These are phyloP conservation scores for Friedmanniomyces simplex DNA, from an alignment of 495 filamentous ascomycete species.

Conservation along the genomic window DNA sequence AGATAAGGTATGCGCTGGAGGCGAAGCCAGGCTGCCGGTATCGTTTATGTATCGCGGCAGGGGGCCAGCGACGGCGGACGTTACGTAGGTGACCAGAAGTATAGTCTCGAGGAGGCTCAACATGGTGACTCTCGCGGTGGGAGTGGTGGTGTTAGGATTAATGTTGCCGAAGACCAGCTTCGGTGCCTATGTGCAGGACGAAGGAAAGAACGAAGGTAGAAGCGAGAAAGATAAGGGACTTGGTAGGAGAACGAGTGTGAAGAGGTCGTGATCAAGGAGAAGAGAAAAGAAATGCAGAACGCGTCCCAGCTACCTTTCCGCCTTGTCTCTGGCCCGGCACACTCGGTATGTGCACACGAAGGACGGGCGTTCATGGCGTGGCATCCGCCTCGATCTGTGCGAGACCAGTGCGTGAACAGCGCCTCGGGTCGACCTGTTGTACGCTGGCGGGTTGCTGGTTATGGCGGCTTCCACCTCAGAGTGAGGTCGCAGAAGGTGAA, in stretches of 20 bases:
- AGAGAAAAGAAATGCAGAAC: not conserved
- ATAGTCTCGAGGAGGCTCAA: not conserved
- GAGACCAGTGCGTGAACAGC: conserved; percentile 10
- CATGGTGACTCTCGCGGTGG: not conserved
- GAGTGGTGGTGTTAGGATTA: not conserved
- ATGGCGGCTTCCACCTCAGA: conserved; percentile 1
- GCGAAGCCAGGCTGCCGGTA: not conserved
- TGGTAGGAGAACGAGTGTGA: not conserved
- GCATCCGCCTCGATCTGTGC: conserved; percentile 1
- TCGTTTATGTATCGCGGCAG: not conserved
- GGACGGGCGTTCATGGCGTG: not conserved
- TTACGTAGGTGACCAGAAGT: not conserved
- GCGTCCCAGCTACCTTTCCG: not conserved
- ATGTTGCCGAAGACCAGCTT: conserved; percentile 11
- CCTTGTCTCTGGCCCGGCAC: not conserved
- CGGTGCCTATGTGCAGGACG: not conserved
- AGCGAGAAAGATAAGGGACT: not conserved
- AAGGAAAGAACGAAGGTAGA: not conserved
- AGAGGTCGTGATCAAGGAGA: not conserved
- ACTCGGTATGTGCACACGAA: not conserved
- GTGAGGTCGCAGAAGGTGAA: not conserved
- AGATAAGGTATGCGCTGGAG: not conserved
- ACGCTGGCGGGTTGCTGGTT: not conserved
- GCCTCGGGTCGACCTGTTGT: conserved; percentile 1
- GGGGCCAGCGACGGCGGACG: not conserved